Evolutionary conservation across 371 early-diverging fungal genomes (phyloP), one percentile per base, ranked within the genome.

Genomic region (Lichtheimia ramosa): DNA sequence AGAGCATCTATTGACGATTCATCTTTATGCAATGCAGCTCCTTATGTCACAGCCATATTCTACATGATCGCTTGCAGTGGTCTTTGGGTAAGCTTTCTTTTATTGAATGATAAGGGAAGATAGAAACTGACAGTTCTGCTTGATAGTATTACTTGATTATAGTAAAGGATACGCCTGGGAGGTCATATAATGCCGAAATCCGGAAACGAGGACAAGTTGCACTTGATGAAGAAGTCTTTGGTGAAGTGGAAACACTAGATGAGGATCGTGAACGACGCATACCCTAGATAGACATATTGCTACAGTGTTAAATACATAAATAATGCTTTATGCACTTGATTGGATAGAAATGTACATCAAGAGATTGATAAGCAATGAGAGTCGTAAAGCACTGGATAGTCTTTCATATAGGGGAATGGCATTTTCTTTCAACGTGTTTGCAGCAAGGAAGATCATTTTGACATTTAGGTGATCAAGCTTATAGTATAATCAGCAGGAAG

Each of bases 141-240:
- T 27, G 0, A 14, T 61, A 78, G 78, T 74, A 74, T 42, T 65
- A 72, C 49, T 70, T 74, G 65, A 69, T 78, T 12, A 57, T 78
- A 1, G 58, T 74, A 20, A 59, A 62, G 28, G 55, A 78, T 34
- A 65, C 70, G n/a, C 75, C 73, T 15, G 61, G 62, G 3, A 64
- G 66, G 27, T 78, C 78, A 5, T 78, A 78, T 25, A 78, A 78
- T 41, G 59, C 71, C 41, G 65, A 69, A 2, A 74, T 77, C 28
- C 41, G 70, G 39, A 57, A 70, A 6, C 62, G 66, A 51, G 78
- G 74, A 0, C 69, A 62, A 46, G 61, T 60, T 4, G 72, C 65
- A 13, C 57, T 77, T 7, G 76, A 73, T n/a, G 66, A 69, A 23
- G 76, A 76, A 40, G 51, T 76, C 2, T 73, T 50, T 67, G 68